These are phyloP conservation scores for Dujonia santamariae DNA, from an alignment of 1,139 yeast genomes.

Conservation along the genomic window DNA sequence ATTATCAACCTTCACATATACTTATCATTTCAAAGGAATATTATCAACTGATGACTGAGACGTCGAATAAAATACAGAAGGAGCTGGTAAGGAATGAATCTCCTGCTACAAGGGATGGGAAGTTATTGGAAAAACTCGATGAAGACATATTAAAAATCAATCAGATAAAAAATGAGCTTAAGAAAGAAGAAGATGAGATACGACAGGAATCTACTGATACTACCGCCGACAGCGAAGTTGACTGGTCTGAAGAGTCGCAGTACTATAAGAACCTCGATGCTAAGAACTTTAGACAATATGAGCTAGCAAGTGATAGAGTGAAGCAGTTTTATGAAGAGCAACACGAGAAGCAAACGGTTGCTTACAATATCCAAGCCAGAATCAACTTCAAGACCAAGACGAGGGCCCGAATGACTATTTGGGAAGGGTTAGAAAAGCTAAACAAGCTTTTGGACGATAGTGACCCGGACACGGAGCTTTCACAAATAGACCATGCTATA, in stretches of 20 bases:
- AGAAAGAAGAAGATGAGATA: constrained; percentile 6
- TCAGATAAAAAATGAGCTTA: constrained; percentile 21
- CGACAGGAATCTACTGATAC: constrained; percentile 3
- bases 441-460: constrained; percentile 66
- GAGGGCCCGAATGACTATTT: constrained; percentile 64
- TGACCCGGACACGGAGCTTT: constrained; percentile 73
- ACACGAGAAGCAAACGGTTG: constrained; percentile 69
- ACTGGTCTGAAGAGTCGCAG: constrained; percentile 22
- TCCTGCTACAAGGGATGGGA: constrained; percentile 12
- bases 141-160: constrained; percentile 34
- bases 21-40: too few relatives aligned
- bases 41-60: too few relatives aligned
- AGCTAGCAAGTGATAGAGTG: constrained; percentile 67
- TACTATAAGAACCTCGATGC: constrained; percentile 36
- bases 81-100: too few relatives aligned
- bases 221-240: constrained; percentile 5
- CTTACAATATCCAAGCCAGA: constrained; percentile 68
- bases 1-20: too few relatives aligned
- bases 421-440: constrained; percentile 67
- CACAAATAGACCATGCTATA: constrained; percentile 72
- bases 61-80: too few relatives aligned
- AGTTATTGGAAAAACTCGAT: constrained; percentile 33
- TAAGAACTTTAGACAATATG: constrained; percentile 60
- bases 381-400: constrained; percentile 65
- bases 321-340: constrained; percentile 66